Evolutionary conservation across 2,329 filamentous ascomycete species (phyloP).

Genomic region (Sphaerulina populicola): DNA sequence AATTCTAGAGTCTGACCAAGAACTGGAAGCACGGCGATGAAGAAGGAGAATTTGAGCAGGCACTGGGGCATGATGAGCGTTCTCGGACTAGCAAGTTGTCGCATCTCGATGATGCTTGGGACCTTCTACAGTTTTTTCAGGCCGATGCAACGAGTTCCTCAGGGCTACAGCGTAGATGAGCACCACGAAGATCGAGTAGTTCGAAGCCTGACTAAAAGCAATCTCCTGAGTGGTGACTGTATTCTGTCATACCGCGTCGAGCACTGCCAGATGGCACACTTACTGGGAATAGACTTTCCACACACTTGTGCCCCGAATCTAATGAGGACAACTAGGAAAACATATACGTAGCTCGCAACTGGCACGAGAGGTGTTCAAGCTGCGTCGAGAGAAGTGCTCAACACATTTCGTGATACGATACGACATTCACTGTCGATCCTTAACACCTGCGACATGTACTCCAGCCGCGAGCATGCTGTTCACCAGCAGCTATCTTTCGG

Average conservation of each 20-base stretch:
- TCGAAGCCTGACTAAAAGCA: background rate
- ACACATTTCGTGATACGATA: background rate
- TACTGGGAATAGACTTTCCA: background rate
- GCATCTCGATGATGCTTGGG: background rate
- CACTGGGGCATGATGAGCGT: background rate
- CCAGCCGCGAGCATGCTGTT: background rate
- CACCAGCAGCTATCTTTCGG: background rate
- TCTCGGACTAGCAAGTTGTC: background rate
- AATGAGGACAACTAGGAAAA: background rate
- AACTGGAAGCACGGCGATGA: background rate
- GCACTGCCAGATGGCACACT: background rate
- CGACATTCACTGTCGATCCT: background rate
- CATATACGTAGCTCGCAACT: background rate
- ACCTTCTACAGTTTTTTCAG: background rate
- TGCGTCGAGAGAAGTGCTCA: background rate
- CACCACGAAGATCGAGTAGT: constrained; percentile 5
- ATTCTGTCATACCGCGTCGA: background rate
- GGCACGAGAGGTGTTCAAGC: background rate
- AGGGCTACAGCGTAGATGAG: constrained; percentile 9
- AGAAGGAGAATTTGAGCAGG: background rate
- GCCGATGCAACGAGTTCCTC: background rate
- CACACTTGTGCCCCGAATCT: background rate
- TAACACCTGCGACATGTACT: background rate
- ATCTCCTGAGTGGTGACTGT: background rate
- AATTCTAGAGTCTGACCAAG: background rate